These are phyloP conservation scores for Corrigiola litoralis DNA, from an alignment of 179 eudicot genomes.

Conservation along the genomic window DNA sequence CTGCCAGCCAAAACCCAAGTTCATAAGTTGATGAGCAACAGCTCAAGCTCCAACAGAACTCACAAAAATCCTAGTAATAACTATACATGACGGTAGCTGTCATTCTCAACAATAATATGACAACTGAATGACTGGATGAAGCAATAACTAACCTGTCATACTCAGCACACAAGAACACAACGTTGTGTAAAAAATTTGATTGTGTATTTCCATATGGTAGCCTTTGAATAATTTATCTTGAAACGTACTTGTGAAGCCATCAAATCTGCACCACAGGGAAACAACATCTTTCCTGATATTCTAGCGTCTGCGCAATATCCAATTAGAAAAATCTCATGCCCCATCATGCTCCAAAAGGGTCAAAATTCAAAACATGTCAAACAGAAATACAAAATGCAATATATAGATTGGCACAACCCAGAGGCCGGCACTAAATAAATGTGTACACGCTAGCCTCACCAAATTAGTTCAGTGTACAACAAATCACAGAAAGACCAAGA, in stretches of 20 bases:
- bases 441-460: too few relatives aligned
- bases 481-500: too few relatives aligned
- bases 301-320: not conserved
- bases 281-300: not conserved
- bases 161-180: constrained; percentile 91
- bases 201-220: constrained; percentile 96
- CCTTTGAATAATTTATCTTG: constrained; percentile 97
- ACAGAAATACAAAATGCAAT: too few relatives aligned
- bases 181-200: constrained; percentile 94
- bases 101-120: too few relatives aligned
- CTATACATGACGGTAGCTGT: too few relatives aligned
- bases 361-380: too few relatives aligned
- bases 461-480: too few relatives aligned
- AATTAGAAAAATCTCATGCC: too few relatives aligned
- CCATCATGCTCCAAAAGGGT: too few relatives aligned
- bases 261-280: constrained; percentile 52
- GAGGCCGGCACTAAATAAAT: not conserved
- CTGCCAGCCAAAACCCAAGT: constrained; percentile 34
- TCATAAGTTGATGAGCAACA: constrained; percentile 3
- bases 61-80: not conserved
- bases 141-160: constrained; percentile 55
- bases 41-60: not conserved
- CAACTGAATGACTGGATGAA: not conserved
- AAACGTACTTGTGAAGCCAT: constrained; percentile 99
- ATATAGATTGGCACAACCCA: too few relatives aligned